Conservation (phyloP, 768 basidiomycete species). For the Leccinum uliginosum region DNA sequence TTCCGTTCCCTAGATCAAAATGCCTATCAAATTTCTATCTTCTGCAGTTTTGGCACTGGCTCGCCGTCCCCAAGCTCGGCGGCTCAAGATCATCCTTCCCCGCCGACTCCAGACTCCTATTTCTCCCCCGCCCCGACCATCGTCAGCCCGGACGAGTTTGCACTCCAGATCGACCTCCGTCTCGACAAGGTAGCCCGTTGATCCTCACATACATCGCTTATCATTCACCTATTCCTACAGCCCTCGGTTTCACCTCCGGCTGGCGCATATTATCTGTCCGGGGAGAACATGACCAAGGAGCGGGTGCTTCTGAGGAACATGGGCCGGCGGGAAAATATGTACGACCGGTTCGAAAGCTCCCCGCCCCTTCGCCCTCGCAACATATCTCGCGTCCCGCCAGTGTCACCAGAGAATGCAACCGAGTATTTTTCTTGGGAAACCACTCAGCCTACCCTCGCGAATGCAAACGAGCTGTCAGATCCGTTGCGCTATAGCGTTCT, state of each 20-base stretch:
- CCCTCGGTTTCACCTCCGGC: neutral
- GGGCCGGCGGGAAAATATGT: slow-evolving; percentile 6
- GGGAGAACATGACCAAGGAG: slow-evolving; percentile 12
- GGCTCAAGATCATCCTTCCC: slow-evolving; percentile 10
- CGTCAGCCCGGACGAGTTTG: slow-evolving; percentile 11
- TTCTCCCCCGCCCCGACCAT: slow-evolving; percentile 12
- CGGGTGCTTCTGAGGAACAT: slow-evolving; percentile 16
- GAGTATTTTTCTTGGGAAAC: slow-evolving; percentile 19
- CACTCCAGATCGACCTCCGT: slow-evolving; percentile 7
- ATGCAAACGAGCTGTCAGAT: slow-evolving; percentile 5
- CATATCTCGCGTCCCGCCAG: neutral
- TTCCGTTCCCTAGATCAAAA: neutral
- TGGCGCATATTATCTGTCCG: slow-evolving; percentile 3
- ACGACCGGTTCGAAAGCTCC: slow-evolving; percentile 9
- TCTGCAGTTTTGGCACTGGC: neutral
- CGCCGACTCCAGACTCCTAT: slow-evolving; percentile 19
- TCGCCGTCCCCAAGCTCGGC: slow-evolving; percentile 16
- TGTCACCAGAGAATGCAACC: neutral
- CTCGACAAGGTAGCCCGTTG: neutral
- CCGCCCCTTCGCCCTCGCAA: slow-evolving; percentile 1
- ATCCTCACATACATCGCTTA: neutral
- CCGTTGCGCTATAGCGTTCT: slow-evolving; percentile 25
- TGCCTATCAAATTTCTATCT: neutral
- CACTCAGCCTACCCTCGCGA: neutral
- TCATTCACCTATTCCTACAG: slow-evolving; percentile 1